phyloP scores from a whole-genome alignment of 2,329 filamentous ascomycete species.

The Penicillium sp. region DNA sequence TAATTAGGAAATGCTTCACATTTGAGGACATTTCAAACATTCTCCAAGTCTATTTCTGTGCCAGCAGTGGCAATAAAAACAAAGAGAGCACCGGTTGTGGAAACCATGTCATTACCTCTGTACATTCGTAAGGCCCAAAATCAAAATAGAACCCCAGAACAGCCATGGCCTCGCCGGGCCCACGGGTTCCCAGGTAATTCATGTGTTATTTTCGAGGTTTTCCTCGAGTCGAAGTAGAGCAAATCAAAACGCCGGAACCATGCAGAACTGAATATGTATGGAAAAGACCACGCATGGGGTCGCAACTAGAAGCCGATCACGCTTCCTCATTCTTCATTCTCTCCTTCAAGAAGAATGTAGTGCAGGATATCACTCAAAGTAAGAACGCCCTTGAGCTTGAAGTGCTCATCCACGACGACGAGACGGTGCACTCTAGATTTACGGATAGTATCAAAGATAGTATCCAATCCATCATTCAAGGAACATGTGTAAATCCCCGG shows the following conservation, averaged over 20 bases:
- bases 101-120: slow-evolving; percentile 31
- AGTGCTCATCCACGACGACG: slow-evolving; percentile 88
- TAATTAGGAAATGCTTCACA: not conserved
- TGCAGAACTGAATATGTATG: slow-evolving; percentile 34
- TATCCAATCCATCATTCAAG: slow-evolving; percentile 85
- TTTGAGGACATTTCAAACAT: slow-evolving; percentile 29
- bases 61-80: slow-evolving; percentile 18
- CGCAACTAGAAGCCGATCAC: slow-evolving; percentile 22
- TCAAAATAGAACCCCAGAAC: slow-evolving; percentile 6
- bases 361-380: slow-evolving; percentile 95
- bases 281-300: not conserved
- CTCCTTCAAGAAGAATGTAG: slow-evolving; percentile 82
- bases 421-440: slow-evolving; percentile 92
- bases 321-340: slow-evolving; percentile 64
- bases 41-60: slow-evolving; percentile 22
- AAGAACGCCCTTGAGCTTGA: slow-evolving; percentile 80
- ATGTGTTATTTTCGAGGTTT: slow-evolving; percentile 1
- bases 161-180: slow-evolving; percentile 8
- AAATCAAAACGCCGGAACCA: slow-evolving; percentile 34
- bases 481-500: slow-evolving; percentile 96
- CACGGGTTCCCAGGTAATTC: not conserved
- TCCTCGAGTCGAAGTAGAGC: slow-evolving; percentile 7
- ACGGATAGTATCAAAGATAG: slow-evolving; percentile 94
- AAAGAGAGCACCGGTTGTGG: slow-evolving; percentile 12
- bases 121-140: slow-evolving; percentile 26